phyloP scores from a whole-genome alignment of 495 filamentous ascomycete genomes.

The Penicillium canariense region DNA sequence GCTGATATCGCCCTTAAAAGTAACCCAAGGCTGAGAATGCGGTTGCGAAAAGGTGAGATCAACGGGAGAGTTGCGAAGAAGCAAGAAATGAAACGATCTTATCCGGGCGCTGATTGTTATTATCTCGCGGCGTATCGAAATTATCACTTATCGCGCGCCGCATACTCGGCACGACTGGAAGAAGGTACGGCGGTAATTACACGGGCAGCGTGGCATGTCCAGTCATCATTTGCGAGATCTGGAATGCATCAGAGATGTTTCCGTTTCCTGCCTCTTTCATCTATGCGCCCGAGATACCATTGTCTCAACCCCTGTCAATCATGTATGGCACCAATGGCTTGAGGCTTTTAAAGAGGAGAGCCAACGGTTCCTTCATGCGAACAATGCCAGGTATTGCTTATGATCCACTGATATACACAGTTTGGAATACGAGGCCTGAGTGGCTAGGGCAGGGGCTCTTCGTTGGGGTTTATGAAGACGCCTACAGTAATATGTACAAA shows the following conservation, averaged over 20 bases:
- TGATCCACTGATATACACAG: background rate
- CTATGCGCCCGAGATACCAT: background rate
- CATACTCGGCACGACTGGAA: background rate
- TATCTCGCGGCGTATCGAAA: constrained; percentile 22
- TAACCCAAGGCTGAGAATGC: background rate
- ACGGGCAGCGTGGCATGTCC: constrained; percentile 2
- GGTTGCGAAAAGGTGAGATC: constrained; percentile 1
- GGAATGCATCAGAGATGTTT: constrained; percentile 1
- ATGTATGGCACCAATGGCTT: background rate
- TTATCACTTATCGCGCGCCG: constrained; percentile 22
- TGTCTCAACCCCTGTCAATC: background rate
- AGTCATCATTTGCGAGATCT: background rate
- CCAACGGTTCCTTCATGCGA: background rate
- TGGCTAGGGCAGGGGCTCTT: background rate
- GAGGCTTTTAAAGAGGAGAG: background rate
- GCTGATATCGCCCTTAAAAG: background rate
- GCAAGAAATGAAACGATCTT: constrained; percentile 18
- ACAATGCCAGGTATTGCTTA: background rate
- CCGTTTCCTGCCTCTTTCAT: constrained; percentile 2
- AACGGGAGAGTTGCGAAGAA: constrained; percentile 12
- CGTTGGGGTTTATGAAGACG: too few relatives aligned
- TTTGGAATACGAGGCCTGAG: background rate
- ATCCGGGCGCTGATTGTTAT: constrained; percentile 22
- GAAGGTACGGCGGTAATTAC: background rate
- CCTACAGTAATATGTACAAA: background rate